Evolutionary conservation across 805 yeast genomes (phyloP).

Genomic region (Lipomyces sp.): DNA sequence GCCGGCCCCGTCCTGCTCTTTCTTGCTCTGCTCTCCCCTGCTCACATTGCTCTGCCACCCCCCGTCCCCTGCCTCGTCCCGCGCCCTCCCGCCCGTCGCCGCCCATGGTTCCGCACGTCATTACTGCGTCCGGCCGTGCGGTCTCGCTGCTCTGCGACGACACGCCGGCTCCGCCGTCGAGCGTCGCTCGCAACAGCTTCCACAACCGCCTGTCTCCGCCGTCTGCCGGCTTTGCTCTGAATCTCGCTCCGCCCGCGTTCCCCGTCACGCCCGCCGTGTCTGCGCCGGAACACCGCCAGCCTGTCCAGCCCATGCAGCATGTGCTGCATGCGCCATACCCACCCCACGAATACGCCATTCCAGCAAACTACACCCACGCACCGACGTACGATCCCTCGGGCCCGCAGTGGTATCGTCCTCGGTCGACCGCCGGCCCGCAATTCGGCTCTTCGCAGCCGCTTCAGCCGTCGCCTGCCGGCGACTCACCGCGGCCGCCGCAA

Average conservation of each 20-base stretch:
- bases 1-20: background rate
- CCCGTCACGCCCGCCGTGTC: too few species aligned
- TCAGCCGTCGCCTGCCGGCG: background rate
- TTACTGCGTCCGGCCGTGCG: constrained; percentile 22
- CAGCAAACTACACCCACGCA: too few species aligned
- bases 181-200: background rate
- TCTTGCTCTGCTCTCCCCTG: background rate
- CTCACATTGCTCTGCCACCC: background rate
- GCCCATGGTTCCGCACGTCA: constrained; percentile 23
- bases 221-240: too few species aligned
- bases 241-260: too few species aligned
- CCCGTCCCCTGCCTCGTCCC: background rate
- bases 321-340: too few species aligned
- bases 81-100: background rate
- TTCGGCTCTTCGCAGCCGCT: background rate
- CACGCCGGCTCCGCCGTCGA: background rate
- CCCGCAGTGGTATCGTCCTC: background rate
- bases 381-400: too few species aligned
- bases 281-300: too few species aligned
- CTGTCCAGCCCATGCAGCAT: too few species aligned
- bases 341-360: too few species aligned
- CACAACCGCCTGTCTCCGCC: too few species aligned
- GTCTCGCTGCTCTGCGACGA: constrained; percentile 27
- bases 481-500: background rate
- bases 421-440: background rate